A percentile compares a stretch with the other conserved stretches of the same genome.
Evolutionary conservation across 176 grass and related monocot genomes (phyloP).

Genomic region (Oryza brachyantha): DNA sequence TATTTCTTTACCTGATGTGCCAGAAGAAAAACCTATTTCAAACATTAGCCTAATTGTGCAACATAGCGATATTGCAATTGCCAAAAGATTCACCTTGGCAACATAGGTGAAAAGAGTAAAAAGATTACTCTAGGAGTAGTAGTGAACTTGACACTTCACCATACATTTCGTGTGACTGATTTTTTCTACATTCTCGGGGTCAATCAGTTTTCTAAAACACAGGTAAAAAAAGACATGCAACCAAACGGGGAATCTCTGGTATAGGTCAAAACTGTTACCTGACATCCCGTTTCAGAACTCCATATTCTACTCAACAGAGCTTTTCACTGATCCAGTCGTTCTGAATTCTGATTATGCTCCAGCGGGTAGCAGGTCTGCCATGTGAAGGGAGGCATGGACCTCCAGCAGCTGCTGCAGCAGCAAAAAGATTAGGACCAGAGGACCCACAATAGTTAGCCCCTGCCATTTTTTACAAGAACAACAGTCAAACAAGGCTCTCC

Average conservation of each 20-base stretch:
- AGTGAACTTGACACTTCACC: slow-evolving; percentile 3
- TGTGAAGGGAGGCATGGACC: slow-evolving; percentile 33
- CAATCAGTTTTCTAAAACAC: slow-evolving; percentile 33
- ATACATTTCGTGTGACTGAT: neutral
- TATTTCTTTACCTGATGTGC: slow-evolving; percentile 1
- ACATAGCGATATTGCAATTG: neutral
- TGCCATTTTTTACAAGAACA: slow-evolving; percentile 36
- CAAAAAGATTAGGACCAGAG: slow-evolving; percentile 30
- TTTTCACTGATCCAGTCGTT: slow-evolving; percentile 35
- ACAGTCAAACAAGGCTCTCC: slow-evolving; percentile 18
- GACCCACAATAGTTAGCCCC: slow-evolving; percentile 29
- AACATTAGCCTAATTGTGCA: neutral
- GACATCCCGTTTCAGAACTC: slow-evolving; percentile 36
- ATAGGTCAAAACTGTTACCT: slow-evolving; percentile 39
- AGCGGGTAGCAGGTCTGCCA: slow-evolving; percentile 28
- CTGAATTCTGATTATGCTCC: slow-evolving; percentile 37
- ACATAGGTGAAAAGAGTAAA: slow-evolving; percentile 14
- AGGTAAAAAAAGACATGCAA: neutral
- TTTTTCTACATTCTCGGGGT: slow-evolving; percentile 21
- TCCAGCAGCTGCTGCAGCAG: neutral
- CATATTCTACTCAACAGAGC: slow-evolving; percentile 25
- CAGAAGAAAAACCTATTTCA: slow-evolving; percentile 3
- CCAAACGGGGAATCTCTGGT: neutral
- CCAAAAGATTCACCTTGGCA: slow-evolving; percentile 12
- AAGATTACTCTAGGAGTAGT: neutral